Evolutionary conservation across 2,329 filamentous ascomycete genomes (phyloP), one percentile per base, ranked within the genome.

Genomic region (Alternaria novae-zelandiae): DNA sequence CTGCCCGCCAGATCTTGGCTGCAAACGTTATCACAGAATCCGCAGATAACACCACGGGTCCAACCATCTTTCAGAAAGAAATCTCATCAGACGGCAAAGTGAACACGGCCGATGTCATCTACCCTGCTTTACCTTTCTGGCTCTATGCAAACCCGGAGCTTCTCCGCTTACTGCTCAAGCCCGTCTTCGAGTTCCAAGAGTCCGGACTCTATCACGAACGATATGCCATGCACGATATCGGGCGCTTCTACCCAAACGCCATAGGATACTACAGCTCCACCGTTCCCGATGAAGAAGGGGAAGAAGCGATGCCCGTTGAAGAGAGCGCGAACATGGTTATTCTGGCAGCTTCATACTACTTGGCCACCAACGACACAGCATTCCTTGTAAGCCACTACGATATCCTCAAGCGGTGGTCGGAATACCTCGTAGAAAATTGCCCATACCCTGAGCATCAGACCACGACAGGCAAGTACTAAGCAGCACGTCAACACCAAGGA

Each of bases 141-240:
- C 36, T 56, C 13, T 56, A 56, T 12, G 54, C 54, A 7, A 46
- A 56, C 13, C 54, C 54, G n/a, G 54, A 56, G n/a, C 54, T 56
- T 43, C 41, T 56, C 3, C 54, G 41, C 54, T 11, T 56, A n/a
- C n/a, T 56, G 4, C 54, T 56, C 17, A 43, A 44, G 25, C 41
- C 54, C 12, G n/a, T 56, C 15, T 30, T 46, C 25, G 54, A 56
- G 41, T 56, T 44, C 8, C 23, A 56, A 4, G 54, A 56, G 12
- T 43, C 36, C 5, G 30, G 54, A 26, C 25, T 56, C 2, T 56
- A 46, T 13, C n/a, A 56, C 3, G 17, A 56, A 0, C 36, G 15
- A 56, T 56, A 45, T 10, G 32, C 54, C 17, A 56, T 56, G 54
- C 54, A 28, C 36, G 54, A 56, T 11, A 26, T 56, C 23, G 36